These are phyloP conservation scores for Blastobotrys illinoisensis DNA, from an alignment of 1,139 yeast genomes.

Conservation along the genomic window DNA sequence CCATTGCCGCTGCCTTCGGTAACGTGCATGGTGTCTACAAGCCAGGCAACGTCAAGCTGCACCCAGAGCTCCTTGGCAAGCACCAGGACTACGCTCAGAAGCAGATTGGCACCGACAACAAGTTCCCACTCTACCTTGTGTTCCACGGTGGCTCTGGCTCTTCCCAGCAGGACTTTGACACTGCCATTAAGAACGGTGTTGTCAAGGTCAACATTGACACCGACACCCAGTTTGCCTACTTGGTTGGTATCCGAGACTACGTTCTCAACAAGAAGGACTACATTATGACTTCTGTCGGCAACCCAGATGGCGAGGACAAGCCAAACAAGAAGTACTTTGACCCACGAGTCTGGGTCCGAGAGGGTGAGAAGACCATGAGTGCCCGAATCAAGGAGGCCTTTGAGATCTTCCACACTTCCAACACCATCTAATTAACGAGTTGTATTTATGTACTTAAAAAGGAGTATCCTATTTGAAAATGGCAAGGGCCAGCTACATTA, in stretches of 20 bases:
- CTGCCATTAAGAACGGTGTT: constrained; percentile 89
- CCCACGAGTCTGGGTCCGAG: constrained; percentile 99
- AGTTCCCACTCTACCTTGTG: constrained; percentile 88
- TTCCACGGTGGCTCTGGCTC: constrained; percentile 99
- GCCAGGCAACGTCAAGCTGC: constrained; percentile 96
- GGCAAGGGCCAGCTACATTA: too few species aligned
- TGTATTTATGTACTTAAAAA: constrained; percentile 5
- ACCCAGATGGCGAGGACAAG: constrained; percentile 98
- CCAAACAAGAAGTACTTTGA: constrained; percentile 97
- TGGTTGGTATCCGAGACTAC: constrained; percentile 95
- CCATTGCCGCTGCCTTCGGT: constrained; percentile 99
- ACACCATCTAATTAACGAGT: constrained; percentile 20
- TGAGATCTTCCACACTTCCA: constrained; percentile 60
- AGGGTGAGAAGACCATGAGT: constrained; percentile 98
- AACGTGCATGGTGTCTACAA: constrained; percentile 99
- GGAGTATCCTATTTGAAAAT: background rate
- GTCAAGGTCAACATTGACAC: constrained; percentile 99
- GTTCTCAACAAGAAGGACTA: constrained; percentile 94
- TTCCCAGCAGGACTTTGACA: constrained; percentile 81
- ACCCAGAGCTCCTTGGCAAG: constrained; percentile 90
- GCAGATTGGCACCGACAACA: constrained; percentile 48
- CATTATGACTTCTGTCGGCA: constrained; percentile 83
- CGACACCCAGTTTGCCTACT: constrained; percentile 98
- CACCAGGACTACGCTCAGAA: constrained; percentile 81
- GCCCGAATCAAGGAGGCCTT: constrained; percentile 80